Evolutionary conservation across 2,329 filamentous ascomycete species (phyloP), one percentile per base, ranked within the genome.

Genomic region (Aspergillus sp.): DNA sequence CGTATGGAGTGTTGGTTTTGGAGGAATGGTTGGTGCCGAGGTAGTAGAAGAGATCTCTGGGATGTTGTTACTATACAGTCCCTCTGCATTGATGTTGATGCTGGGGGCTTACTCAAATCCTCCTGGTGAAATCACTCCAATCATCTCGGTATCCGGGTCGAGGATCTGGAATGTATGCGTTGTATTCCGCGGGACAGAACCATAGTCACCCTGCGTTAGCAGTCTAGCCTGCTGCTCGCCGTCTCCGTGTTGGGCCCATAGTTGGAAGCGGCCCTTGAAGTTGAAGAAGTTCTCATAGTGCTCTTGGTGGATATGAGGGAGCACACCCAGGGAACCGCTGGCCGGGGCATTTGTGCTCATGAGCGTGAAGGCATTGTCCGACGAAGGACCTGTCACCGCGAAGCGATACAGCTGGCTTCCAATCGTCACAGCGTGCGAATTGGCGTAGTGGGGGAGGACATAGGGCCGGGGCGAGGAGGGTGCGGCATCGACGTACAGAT

Each of bases 281-380:
- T 71, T 72, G 69, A 76, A 80, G 65, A 81, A 80, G 68, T 79
- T 80, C 65, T 80, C 78, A 55, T 80, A 79, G 57, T 79, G 75
- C 20, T 36, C 60, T 48, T 69, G 64, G 59, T 81, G 78, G 38
- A 72, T 69, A 59, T 80, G 78, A 1, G 78, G 77, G 3, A 79
- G 68, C 4, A 80, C 76, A 15, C 77, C 78, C 0, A 79, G 64
- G 2, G 64, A 64, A 11, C 63, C 60, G 12, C 73, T 76, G 7
- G 61, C 65, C 1, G 76, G 74, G 2, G 75, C 70, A 55, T 77
- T 77, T 45, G 78, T 80, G 56, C 72, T 72, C 66, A 80, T 74
- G 47, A 80, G 63, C 8, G 75, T 76, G 52, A 80, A 80, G 5
- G 77, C 77, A 62, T 74, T 68, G 54, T 69, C 76, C 1, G 77